These are phyloP conservation scores for Scutellaria galericulata DNA, from an alignment of 257 asterid species.

Conservation along the genomic window DNA sequence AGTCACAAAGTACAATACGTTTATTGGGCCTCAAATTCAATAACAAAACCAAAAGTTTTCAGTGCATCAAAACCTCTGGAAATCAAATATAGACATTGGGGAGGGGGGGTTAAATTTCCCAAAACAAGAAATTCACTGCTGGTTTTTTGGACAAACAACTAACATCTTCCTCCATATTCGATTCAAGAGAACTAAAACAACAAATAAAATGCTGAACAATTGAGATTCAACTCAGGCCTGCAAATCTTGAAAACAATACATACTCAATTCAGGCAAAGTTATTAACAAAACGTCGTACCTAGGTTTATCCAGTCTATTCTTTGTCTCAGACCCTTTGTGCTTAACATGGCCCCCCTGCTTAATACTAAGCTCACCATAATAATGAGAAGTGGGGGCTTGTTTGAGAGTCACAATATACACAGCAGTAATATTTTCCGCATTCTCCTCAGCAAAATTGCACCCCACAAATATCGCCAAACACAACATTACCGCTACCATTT, in stretches of 20 bases:
- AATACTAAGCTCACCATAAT: constrained; percentile 55
- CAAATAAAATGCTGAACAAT: neutral
- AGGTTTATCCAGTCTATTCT: constrained; percentile 57
- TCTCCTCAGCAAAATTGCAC: constrained; percentile 49
- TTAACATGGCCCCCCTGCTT: constrained; percentile 45
- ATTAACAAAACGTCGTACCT: constrained; percentile 40
- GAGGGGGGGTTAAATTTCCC: neutral
- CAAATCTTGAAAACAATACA: constrained; percentile 22
- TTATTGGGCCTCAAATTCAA: neutral
- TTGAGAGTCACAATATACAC: constrained; percentile 90
- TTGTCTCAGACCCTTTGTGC: constrained; percentile 50
- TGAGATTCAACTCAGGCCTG: constrained; percentile 1
- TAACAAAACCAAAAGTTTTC: constrained; percentile 6
- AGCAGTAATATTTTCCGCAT: constrained; percentile 50
- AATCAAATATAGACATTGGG: constrained; percentile 5
- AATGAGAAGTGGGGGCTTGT: constrained; percentile 71
- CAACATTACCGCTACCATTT: constrained; percentile 40
- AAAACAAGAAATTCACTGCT: constrained; percentile 25
- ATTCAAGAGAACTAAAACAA: neutral
- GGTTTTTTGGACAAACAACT: neutral
- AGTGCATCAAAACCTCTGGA: constrained; percentile 8
- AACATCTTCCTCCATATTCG: constrained; percentile 12
- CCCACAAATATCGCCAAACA: constrained; percentile 56
- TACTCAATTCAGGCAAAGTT: constrained; percentile 1
- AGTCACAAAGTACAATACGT: neutral